Base-by-base conservation (phyloP, 2,329 filamentous ascomycete species). In the Ascochyta fabae region DNA sequence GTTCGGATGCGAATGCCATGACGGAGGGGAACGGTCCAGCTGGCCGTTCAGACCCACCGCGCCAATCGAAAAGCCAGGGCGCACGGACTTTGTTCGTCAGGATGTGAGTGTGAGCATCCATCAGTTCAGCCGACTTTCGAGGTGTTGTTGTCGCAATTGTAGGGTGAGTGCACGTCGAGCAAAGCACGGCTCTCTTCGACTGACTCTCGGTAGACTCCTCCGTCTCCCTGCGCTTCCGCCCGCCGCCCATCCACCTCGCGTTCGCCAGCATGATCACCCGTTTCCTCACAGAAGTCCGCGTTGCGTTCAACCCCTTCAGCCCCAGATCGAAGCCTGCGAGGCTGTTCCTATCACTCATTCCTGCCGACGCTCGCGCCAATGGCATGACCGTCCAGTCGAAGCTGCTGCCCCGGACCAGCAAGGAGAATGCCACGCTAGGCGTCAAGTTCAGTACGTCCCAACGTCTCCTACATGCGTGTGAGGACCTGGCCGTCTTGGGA, bases 221-320 rank as follows among this genome's bases (percentile, higher is more conserved):
- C 9, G 6, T 16, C 24, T 39, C 8, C 15, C 22, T 24, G 35
- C 27, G 9, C 27, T 19, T n/a, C 31, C 47, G 15, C 34, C 38
- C 23, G 36, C 29, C 23, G 4, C 53, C 39, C 42, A 24, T 40
- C 24, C 39, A 24, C 31, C 41, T 7, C 48, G 50, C 26, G 26
- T 35, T 42, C 57, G 31, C 41, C 74, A 74, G 71, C 68, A 95
- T 95, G 91, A 91, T 95, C 59, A 94, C 90, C 56, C 87, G 88
- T 74, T 95, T 91, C 81, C 85, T 96, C 76, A 94, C 92, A 75
- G 86, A 92, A 75, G 87, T 98, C 69, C 87, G 84, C 69, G 89
- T 92, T 63, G 87, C 86, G 75, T 97, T 98, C 86, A 96, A 96
- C 79, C 94, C 95, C 35, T 98, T 98, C 84, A 89, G 87, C 26